phyloP scores from a whole-genome alignment of 345 rosid species.

The Euclidium syriacum region DNA sequence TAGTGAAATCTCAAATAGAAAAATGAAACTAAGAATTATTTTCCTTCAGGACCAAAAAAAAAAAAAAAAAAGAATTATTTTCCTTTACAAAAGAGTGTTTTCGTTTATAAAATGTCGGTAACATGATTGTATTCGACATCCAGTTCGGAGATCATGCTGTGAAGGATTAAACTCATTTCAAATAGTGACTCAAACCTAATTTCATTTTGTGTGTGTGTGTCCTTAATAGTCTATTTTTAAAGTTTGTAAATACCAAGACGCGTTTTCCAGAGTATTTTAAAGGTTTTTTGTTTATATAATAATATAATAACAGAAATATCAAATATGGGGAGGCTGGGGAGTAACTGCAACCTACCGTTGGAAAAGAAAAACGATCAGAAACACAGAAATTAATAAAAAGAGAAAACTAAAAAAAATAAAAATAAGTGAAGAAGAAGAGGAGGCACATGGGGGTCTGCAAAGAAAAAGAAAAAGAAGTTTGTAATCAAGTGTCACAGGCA shows the following conservation, averaged over 20 bases:
- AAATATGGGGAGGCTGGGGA: neutral
- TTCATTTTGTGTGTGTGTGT: neutral
- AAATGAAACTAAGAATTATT: too few relatives aligned
- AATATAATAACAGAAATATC: neutral
- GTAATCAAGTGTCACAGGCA: slow-evolving; percentile 33
- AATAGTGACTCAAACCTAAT: neutral
- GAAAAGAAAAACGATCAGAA: slow-evolving; percentile 30
- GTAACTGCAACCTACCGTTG: slow-evolving; percentile 31
- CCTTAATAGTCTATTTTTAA: neutral
- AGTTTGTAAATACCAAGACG: slow-evolving; percentile 8
- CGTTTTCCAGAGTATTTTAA: neutral
- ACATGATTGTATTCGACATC: slow-evolving; percentile 5
- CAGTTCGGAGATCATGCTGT: neutral
- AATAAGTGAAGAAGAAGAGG: neutral
- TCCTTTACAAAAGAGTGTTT: neutral
- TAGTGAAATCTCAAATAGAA: too few relatives aligned
- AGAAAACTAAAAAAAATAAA: neutral
- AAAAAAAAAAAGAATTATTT: too few relatives aligned
- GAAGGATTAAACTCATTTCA: slow-evolving; percentile 1
- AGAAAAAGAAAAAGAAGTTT: slow-evolving; percentile 10
- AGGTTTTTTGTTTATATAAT: neutral
- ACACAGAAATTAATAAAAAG: neutral
- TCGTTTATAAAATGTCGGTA: slow-evolving; percentile 4
- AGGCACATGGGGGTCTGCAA: slow-evolving; percentile 29
- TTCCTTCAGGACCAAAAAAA: too few relatives aligned